Conservation (phyloP, 164 flowering plant genomes). For the Berberis vulgaris region DNA sequence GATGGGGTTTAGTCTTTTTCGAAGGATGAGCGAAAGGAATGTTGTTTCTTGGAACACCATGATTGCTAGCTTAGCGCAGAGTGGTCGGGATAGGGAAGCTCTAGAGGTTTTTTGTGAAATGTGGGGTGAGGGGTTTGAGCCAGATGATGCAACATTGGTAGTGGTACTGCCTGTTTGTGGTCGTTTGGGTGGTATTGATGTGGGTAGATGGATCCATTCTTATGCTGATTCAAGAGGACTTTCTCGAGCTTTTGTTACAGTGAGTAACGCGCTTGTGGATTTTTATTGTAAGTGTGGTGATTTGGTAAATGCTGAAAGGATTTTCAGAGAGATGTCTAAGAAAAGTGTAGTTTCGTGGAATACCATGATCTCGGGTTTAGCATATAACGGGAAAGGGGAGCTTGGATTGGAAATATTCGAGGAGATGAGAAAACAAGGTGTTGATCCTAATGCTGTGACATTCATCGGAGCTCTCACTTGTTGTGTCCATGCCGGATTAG, state of each 20-base stretch:
- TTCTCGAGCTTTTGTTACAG: slow-evolving; percentile 23
- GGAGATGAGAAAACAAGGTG: slow-evolving; percentile 44
- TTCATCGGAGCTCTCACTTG: slow-evolving; percentile 58
- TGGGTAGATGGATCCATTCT: slow-evolving; percentile 48
- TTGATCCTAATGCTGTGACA: slow-evolving; percentile 50
- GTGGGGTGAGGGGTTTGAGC: slow-evolving; percentile 42
- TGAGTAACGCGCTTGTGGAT: slow-evolving; percentile 66
- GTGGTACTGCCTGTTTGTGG: slow-evolving; percentile 59
- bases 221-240: slow-evolving; percentile 42
- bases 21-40: slow-evolving; percentile 47
- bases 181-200: slow-evolving; percentile 50
- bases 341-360: slow-evolving; percentile 84
- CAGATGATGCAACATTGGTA: slow-evolving; percentile 72
- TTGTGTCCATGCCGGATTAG: slow-evolving; percentile 64
- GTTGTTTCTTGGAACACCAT: slow-evolving; percentile 76
- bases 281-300: slow-evolving; percentile 63
- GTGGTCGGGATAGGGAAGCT: slow-evolving; percentile 59
- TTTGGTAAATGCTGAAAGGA: slow-evolving; percentile 30
- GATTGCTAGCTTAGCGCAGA: slow-evolving; percentile 44
- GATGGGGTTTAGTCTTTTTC: slow-evolving; percentile 45
- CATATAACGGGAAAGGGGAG: slow-evolving; percentile 57
- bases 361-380: slow-evolving; percentile 58
- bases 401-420: slow-evolving; percentile 51
- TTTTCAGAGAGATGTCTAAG: slow-evolving; percentile 44
- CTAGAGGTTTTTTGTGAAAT: slow-evolving; percentile 49